Evolutionary conservation across 2,329 filamentous ascomycete genomes (phyloP).

Genomic region (Trichoderma sp.): DNA sequence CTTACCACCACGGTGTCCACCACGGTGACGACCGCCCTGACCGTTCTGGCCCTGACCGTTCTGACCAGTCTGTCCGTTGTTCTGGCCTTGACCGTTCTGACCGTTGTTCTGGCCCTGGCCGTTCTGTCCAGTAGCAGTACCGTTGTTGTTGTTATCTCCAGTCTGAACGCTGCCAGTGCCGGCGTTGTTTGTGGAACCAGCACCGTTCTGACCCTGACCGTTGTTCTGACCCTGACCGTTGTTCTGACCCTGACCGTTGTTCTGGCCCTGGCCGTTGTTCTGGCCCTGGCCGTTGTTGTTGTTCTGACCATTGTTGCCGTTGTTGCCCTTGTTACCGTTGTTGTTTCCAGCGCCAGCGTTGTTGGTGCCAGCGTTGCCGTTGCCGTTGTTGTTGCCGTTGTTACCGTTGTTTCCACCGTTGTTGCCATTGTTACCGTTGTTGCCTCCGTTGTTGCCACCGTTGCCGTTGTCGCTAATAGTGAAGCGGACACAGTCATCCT

Average conservation of each 20-base stretch:
- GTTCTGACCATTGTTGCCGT: background rate
- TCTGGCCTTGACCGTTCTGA: background rate
- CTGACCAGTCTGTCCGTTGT: background rate
- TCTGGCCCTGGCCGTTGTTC: conserved; percentile 9
- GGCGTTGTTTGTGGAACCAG: conserved; percentile 7
- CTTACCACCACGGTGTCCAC: background rate
- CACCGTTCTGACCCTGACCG: background rate
- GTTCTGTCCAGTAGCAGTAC: background rate
- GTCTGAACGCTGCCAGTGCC: conserved; percentile 26
- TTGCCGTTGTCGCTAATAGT: conserved; percentile 48
- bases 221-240: conserved; percentile 19
- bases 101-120: background rate
- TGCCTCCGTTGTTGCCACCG: conserved; percentile 23
- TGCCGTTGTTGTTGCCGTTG: conserved; percentile 29
- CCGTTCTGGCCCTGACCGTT: background rate
- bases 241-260: conserved; percentile 5
- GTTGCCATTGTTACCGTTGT: conserved; percentile 29
- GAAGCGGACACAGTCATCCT: conserved; percentile 68
- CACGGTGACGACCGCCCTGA: background rate
- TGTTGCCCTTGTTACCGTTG: background rate
- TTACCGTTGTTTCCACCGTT: background rate
- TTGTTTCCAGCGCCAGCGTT: background rate
- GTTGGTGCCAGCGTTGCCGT: conserved; percentile 12
- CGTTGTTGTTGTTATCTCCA: background rate
- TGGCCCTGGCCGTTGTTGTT: conserved; percentile 17